phyloP scores from a whole-genome alignment of 805 yeast species.

The Torulaspora delbrueckii region DNA sequence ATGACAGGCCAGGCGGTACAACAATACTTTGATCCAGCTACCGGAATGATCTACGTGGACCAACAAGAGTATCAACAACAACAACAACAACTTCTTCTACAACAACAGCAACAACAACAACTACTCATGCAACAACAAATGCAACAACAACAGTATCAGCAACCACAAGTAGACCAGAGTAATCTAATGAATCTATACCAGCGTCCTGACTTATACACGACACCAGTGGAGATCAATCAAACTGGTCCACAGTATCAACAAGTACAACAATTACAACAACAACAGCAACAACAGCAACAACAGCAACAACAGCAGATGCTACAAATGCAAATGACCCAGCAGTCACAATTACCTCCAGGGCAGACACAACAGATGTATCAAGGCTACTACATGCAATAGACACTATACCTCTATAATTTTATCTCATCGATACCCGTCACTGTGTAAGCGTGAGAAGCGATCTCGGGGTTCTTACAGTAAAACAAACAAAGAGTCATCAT shows the following conservation, averaged over 20 bases:
- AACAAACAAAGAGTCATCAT: conserved; percentile 7
- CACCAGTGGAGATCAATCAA: conserved; percentile 29
- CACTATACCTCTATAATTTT: too few species aligned
- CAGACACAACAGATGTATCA: conserved; percentile 12
- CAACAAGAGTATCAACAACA: conserved; percentile 46
- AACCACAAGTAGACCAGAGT: conserved; percentile 21
- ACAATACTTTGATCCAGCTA: conserved; percentile 68
- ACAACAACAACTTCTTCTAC: conserved; percentile 18
- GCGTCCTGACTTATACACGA: conserved; percentile 29
- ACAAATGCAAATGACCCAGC: conserved; percentile 18
- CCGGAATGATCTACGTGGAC: conserved; percentile 67
- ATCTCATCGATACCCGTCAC: too few species aligned
- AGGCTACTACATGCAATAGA: conserved; percentile 15
- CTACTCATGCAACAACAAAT: conserved; percentile 9
- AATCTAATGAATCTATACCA: conserved; percentile 28
- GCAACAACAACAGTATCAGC: conserved; percentile 11
- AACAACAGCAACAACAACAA: conserved; percentile 17
- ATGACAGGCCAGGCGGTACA: conserved; percentile 35
- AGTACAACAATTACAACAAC: conserved; percentile 8
- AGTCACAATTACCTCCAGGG: conserved; percentile 11
- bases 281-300: conserved; percentile 25
- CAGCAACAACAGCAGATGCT: conserved; percentile 16
- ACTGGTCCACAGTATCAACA: conserved; percentile 31
- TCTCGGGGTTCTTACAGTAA: conserved; percentile 5
- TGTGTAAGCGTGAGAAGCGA: background rate